Conservation (phyloP, 257 asterid genomes). For the Fraxinus cuspidata region DNA sequence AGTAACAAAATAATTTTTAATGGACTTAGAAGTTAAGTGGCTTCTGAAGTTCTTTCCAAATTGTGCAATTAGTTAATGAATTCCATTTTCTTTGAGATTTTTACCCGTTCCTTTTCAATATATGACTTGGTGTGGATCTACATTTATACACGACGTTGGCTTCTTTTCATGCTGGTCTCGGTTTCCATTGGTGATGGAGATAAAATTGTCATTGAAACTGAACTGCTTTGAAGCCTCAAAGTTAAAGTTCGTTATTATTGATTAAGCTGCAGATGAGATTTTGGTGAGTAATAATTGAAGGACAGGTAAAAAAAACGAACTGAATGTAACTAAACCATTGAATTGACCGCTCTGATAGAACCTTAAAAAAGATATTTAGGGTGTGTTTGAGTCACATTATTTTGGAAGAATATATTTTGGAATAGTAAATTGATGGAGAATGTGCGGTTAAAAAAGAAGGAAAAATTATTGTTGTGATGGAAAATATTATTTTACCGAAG, state of each 20-base stretch:
- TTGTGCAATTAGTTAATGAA: neutral
- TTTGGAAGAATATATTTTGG: too few species aligned
- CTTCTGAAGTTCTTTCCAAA: neutral
- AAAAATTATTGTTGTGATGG: too few species aligned
- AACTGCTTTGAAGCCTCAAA: neutral
- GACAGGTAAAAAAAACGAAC: neutral
- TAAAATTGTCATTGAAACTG: neutral
- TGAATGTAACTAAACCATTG: neutral
- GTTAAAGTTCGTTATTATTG: neutral
- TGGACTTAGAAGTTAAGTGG: constrained; percentile 3
- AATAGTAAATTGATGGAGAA: too few species aligned
- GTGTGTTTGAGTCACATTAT: too few species aligned
- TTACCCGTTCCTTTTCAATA: neutral
- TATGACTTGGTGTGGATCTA: neutral
- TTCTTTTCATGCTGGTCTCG: neutral
- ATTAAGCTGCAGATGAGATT: neutral
- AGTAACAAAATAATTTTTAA: constrained; percentile 16
- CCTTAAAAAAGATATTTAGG: neutral
- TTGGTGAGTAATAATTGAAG: neutral
- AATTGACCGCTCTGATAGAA: neutral
- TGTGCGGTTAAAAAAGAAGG: too few species aligned
- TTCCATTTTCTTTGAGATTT: neutral
- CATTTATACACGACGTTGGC: neutral
- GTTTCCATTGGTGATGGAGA: too few species aligned
- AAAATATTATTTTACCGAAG: too few species aligned